Conservation (phyloP, 2,329 filamentous ascomycete species). For the Dichotomopilus funicola region DNA sequence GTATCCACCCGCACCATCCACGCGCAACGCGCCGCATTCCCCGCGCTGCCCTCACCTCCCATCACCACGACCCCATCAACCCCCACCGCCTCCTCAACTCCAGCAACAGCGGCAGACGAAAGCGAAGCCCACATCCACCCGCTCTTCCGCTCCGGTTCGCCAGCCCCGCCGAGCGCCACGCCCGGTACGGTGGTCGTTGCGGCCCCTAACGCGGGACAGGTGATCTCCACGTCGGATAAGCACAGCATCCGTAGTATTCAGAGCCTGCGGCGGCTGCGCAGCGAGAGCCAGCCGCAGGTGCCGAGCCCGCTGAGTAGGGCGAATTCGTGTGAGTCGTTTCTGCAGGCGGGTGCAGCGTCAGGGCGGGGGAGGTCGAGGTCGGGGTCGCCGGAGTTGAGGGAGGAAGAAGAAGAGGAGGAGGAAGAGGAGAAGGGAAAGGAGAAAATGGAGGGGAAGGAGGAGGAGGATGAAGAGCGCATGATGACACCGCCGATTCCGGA, state of each 20-base stretch:
- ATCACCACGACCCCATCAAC: no score
- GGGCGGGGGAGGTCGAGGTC: constrained; percentile 16
- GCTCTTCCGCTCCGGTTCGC: constrained; percentile 67
- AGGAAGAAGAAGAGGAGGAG: constrained; percentile 22
- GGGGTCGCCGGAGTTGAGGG: constrained; percentile 22
- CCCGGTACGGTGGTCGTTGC: constrained; percentile 66
- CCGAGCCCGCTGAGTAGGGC: constrained; percentile 45
- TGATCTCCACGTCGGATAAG: constrained; percentile 45
- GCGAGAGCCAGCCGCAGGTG: constrained; percentile 45
- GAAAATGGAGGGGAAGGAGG: constrained; percentile 14
- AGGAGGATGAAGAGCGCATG: constrained; percentile 33
- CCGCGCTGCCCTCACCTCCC: no score
- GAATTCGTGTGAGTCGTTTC: constrained; percentile 44
- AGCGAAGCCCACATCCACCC: constrained; percentile 70
- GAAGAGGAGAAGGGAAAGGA: constrained; percentile 7
- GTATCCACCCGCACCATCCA: constrained; percentile 30
- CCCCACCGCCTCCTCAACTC: no score
- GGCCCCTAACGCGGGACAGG: constrained; percentile 60
- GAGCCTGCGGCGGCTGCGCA: constrained; percentile 48
- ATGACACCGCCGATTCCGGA: constrained; percentile 57
- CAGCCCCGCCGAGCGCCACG: constrained; percentile 59
- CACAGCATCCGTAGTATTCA: constrained; percentile 44
- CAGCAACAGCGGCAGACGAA: constrained; percentile 22
- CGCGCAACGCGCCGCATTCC: constrained; percentile 27
- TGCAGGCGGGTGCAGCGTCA: background rate